These are phyloP conservation scores for Alternaria panax DNA, from an alignment of 2,329 filamentous ascomycete genomes.

Conservation along the genomic window DNA sequence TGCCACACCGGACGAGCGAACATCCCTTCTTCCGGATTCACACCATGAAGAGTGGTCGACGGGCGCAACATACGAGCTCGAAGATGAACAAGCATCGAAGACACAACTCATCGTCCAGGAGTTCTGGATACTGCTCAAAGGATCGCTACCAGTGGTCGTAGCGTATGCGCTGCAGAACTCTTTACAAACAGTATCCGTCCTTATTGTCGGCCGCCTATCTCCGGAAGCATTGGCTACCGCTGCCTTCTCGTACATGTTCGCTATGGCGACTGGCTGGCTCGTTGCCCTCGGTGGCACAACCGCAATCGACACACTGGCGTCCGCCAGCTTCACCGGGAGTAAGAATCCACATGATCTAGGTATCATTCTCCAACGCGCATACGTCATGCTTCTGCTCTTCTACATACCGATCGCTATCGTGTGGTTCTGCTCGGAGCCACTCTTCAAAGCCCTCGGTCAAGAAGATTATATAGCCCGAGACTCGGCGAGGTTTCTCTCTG, in stretches of 20 bases:
- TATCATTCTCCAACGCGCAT: constrained; percentile 76
- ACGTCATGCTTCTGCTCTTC: constrained; percentile 74
- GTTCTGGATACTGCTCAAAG: constrained; percentile 71
- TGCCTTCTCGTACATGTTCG: constrained; percentile 93
- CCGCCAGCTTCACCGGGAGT: constrained; percentile 81
- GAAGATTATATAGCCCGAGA: constrained; percentile 78
- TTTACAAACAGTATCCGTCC: constrained; percentile 80
- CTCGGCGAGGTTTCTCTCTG: constrained; percentile 74
- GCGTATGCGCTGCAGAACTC: constrained; percentile 88
- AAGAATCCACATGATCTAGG: constrained; percentile 80
- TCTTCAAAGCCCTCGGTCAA: constrained; percentile 79
- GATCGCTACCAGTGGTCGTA: constrained; percentile 78
- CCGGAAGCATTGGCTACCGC: constrained; percentile 81
- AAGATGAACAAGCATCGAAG: constrained; percentile 44
- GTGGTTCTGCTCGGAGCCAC: constrained; percentile 76
- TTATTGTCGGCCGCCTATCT: constrained; percentile 80
- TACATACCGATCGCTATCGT: constrained; percentile 76
- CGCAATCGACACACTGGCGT: constrained; percentile 84
- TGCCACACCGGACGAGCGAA: constrained; percentile 51
- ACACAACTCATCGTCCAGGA: constrained; percentile 60
- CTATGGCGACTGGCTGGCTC: constrained; percentile 87
- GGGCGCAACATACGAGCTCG: constrained; percentile 50
- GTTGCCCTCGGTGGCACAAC: constrained; percentile 86
- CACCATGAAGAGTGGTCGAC: constrained; percentile 45
- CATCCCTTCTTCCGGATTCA: constrained; percentile 54